Evolutionary conservation across 805 yeast species (phyloP).

Genomic region (Ogataea corticis): DNA sequence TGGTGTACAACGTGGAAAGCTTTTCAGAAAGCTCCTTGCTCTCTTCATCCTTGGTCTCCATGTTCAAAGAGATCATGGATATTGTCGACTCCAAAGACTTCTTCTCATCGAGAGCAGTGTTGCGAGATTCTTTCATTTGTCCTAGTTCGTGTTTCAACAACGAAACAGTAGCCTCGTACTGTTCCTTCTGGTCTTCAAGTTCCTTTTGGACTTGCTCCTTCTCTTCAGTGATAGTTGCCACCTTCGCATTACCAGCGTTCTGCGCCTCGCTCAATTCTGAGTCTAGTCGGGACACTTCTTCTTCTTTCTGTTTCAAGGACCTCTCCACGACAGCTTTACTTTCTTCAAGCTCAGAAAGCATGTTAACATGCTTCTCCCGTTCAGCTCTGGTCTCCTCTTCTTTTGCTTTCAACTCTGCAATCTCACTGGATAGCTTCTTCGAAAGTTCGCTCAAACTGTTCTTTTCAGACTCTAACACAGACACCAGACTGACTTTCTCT

Average conservation of each 20-base stretch:
- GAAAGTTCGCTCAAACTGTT: not conserved
- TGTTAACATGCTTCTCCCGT: not conserved
- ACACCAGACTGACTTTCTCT: not conserved
- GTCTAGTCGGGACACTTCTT: not conserved
- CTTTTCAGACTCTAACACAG: not conserved
- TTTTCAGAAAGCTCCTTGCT: conserved; percentile 9
- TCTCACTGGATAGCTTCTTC: not conserved
- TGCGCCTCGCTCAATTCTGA: not conserved
- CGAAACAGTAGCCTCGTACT: conserved; percentile 28
- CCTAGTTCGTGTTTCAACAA: conserved; percentile 27
- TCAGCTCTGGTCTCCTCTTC: not conserved
- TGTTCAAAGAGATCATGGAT: conserved; percentile 35
- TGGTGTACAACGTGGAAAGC: conserved; percentile 1
- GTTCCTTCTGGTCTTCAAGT: conserved; percentile 3
- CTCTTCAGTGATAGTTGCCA: not conserved
- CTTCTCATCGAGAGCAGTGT: conserved; percentile 33
- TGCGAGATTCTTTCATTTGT: conserved; percentile 27
- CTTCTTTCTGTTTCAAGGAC: not conserved
- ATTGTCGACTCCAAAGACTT: conserved; percentile 34
- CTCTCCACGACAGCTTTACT: not conserved
- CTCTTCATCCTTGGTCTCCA: conserved; percentile 28
- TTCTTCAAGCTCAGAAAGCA: conserved; percentile 3
- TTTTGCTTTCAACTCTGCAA: not conserved
- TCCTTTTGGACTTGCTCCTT: conserved; percentile 7
- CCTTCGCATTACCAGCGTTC: not conserved